Percentiles rank a stretch among this genome's conserved stretches.
Evolutionary conservation across 2,329 filamentous ascomycete genomes (phyloP).

Genomic region (Tolypocladium amazonense): DNA sequence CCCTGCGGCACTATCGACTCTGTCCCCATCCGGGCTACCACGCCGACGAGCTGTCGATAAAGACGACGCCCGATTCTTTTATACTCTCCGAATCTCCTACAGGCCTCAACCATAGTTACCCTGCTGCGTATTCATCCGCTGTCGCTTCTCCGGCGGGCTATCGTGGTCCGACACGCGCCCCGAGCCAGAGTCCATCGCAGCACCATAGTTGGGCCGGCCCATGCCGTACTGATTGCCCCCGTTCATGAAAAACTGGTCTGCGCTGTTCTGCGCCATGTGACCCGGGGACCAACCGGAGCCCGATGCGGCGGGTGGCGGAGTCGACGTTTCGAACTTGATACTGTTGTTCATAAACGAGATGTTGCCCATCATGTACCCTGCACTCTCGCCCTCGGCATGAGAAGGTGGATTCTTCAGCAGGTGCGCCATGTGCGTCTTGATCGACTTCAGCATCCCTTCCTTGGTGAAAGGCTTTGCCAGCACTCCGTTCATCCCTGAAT

Average conservation of each 20-base stretch:
- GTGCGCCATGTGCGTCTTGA: constrained; percentile 82
- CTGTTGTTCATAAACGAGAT: constrained; percentile 22
- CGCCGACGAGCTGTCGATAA: neutral
- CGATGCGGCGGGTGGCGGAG: constrained; percentile 37
- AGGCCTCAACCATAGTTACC: constrained; percentile 24
- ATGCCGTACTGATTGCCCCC: constrained; percentile 28
- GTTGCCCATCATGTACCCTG: constrained; percentile 21
- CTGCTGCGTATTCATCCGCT: constrained; percentile 35
- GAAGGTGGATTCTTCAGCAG: constrained; percentile 58
- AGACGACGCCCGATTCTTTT: neutral
- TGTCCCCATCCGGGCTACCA: no score
- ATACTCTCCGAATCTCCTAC: neutral
- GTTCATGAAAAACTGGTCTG: constrained; percentile 34
- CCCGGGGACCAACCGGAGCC: constrained; percentile 41
- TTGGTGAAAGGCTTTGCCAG: constrained; percentile 94
- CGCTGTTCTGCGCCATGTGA: constrained; percentile 34
- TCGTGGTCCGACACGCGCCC: constrained; percentile 26
- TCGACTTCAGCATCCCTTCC: constrained; percentile 70
- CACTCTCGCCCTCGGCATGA: constrained; percentile 26
- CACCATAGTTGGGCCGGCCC: constrained; percentile 14
- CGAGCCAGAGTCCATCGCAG: constrained; percentile 16
- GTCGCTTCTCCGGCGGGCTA: constrained; percentile 41
- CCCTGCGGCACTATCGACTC: neutral
- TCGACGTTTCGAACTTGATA: constrained; percentile 45
- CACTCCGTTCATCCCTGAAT: constrained; percentile 88